phyloP scores from a whole-genome alignment of 768 basidiomycete species.

The Lentinula sp. region DNA sequence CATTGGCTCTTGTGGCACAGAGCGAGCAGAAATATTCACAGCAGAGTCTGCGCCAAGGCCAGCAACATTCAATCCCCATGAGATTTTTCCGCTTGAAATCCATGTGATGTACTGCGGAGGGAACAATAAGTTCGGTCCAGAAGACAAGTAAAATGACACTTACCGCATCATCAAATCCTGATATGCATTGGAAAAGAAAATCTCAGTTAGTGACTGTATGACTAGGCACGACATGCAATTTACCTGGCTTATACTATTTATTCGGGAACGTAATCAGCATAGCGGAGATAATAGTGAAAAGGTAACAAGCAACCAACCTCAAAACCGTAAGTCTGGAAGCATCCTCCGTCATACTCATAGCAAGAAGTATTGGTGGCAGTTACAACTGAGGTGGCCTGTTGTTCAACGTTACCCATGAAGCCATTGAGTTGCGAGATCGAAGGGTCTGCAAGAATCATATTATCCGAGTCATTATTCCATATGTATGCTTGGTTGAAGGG shows the following conservation, averaged over 20 bases:
- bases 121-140: not conserved
- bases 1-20: slow-evolving; percentile 70
- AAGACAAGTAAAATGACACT: slow-evolving; percentile 12
- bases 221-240: slow-evolving; percentile 5
- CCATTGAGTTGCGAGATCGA: slow-evolving; percentile 30
- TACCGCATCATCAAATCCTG: slow-evolving; percentile 28
- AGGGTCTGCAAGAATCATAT: slow-evolving; percentile 28
- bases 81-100: slow-evolving; percentile 48
- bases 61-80: slow-evolving; percentile 50
- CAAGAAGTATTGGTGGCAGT: slow-evolving; percentile 30
- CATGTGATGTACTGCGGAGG: slow-evolving; percentile 53
- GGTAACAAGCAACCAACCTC: slow-evolving; percentile 11
- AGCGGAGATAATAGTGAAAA: not conserved
- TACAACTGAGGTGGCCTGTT: slow-evolving; percentile 8
- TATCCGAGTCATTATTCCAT: slow-evolving; percentile 29
- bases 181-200: not conserved
- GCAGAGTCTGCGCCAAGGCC: slow-evolving; percentile 44
- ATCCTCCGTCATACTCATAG: slow-evolving; percentile 33
- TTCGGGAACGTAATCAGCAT: not conserved
- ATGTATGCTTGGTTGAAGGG: slow-evolving; percentile 43
- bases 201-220: not conserved
- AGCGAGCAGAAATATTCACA: slow-evolving; percentile 50
- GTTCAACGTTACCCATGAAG: slow-evolving; percentile 22
- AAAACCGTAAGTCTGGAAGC: slow-evolving; percentile 46
- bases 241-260: slow-evolving; percentile 36